Evolutionary conservation across 495 filamentous ascomycete species (phyloP).

Genomic region (Aspergillus sclerotiicarbonarius): DNA sequence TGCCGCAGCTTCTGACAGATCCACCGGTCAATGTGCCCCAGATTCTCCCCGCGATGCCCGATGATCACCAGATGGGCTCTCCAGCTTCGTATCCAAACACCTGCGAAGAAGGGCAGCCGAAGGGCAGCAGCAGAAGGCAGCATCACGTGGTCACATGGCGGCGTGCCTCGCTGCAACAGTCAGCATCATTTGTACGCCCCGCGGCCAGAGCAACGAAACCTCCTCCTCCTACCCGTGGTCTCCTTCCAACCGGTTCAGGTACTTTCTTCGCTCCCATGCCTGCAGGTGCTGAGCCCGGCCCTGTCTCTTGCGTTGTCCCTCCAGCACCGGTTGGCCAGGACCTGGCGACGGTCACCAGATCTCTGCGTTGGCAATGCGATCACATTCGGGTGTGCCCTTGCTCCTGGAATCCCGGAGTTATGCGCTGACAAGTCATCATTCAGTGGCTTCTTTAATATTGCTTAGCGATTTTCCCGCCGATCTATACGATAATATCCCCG

Average conservation of each 20-base stretch:
- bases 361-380: constrained; percentile 41
- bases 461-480: constrained; percentile 13
- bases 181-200: constrained; percentile 5
- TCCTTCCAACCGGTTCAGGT: constrained; percentile 1
- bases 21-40: neutral
- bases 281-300: neutral
- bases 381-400: constrained; percentile 16
- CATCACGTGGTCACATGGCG: constrained; percentile 7
- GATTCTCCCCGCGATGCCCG: neutral
- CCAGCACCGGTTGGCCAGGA: neutral
- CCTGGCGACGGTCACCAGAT: constrained; percentile 35
- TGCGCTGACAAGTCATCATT: constrained; percentile 19
- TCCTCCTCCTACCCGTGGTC: neutral
- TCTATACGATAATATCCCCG: constrained; percentile 7
- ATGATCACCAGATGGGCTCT: neutral
- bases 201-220: neutral
- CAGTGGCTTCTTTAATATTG: constrained; percentile 6
- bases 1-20: neutral
- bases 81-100: too few relatives aligned
- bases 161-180: neutral
- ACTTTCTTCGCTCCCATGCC: neutral
- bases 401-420: constrained; percentile 12
- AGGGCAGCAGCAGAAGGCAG: too few relatives aligned
- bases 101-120: neutral
- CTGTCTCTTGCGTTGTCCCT: neutral